A percentile compares a stretch with the other conserved stretches of the same genome.
These are phyloP conservation scores for Pseudogymnoascus sp. DNA, from an alignment of 2,329 filamentous ascomycete genomes.

Conservation along the genomic window DNA sequence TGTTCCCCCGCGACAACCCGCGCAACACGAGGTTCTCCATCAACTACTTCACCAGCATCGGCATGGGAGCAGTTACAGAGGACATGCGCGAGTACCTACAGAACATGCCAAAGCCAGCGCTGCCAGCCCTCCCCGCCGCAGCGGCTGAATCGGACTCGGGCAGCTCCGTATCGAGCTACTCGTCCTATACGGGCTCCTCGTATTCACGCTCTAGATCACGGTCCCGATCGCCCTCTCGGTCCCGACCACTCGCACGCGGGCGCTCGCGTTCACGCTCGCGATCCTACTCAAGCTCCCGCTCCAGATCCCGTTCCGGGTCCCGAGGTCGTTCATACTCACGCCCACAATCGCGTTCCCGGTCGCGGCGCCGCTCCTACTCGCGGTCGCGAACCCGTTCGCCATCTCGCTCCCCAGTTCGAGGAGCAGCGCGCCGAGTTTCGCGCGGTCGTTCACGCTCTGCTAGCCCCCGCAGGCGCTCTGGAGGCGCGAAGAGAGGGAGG, in stretches of 20 bases:
- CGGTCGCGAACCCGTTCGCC: conserved; percentile 3
- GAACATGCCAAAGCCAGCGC: conserved; percentile 77
- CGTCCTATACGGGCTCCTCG: conserved; percentile 59
- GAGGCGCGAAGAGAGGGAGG: conserved; percentile 6
- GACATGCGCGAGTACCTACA: conserved; percentile 87
- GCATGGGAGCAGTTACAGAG: conserved; percentile 90
- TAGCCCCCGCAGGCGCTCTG: conserved; percentile 13
- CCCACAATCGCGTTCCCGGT: conserved; percentile 26
- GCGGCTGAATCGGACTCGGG: conserved; percentile 53
- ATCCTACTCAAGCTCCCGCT: conserved; percentile 16
- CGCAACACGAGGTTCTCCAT: conserved; percentile 93
- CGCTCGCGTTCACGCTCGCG: conserved; percentile 17
- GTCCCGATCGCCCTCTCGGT: conserved; percentile 16
- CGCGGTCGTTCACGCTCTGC: conserved; percentile 10
- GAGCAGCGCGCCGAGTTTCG: conserved; percentile 9
- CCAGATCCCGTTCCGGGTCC: conserved; percentile 14
- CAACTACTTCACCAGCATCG: conserved; percentile 98
- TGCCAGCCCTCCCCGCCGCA: conserved; percentile 55
- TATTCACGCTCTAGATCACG: conserved; percentile 38
- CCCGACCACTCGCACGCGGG: conserved; percentile 14
- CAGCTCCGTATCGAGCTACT: conserved; percentile 65
- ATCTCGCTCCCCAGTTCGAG: conserved; percentile 18
- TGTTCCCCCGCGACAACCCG: conserved; percentile 85
- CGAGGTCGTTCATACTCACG: conserved; percentile 25
- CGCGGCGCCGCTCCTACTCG: conserved; percentile 19